Percentiles rank a stretch among this genome's conserved stretches.
Evolutionary conservation across 257 asterid species (phyloP).

Genomic region (Nyctanthes arbortristis): DNA sequence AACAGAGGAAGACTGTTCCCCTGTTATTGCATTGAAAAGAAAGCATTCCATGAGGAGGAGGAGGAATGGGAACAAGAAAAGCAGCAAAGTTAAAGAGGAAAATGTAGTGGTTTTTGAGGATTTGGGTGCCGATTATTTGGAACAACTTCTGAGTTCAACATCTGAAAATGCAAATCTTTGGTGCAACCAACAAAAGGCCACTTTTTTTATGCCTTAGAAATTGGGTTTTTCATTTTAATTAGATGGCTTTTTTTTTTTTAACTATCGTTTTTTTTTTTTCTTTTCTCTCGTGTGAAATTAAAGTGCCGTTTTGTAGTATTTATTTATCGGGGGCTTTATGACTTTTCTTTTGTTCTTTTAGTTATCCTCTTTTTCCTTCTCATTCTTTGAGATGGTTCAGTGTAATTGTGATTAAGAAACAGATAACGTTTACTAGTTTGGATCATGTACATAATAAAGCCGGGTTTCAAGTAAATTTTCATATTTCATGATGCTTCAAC

Average conservation of each 20-base stretch:
- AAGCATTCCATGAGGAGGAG: slow-evolving; percentile 45
- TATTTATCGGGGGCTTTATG: background rate
- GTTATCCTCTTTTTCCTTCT: background rate
- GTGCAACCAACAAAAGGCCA: background rate
- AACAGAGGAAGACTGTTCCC: slow-evolving; percentile 38
- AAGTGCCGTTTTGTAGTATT: background rate
- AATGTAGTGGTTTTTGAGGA: slow-evolving; percentile 47
- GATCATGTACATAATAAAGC: background rate
- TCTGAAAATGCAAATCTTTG: background rate
- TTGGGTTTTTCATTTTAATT: background rate
- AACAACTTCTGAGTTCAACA: slow-evolving; percentile 41
- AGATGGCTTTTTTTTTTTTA: background rate
- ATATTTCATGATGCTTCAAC: background rate
- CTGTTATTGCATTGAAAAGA: slow-evolving; percentile 50
- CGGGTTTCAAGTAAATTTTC: no score
- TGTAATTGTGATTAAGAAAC: background rate
- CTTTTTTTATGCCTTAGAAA: background rate
- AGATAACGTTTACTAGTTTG: background rate
- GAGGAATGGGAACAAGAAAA: slow-evolving; percentile 14
- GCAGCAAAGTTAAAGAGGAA: slow-evolving; percentile 32
- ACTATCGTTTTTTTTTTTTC: background rate
- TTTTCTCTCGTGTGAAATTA: background rate
- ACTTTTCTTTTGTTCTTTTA: no score
- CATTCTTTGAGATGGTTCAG: background rate
- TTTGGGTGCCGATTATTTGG: slow-evolving; percentile 48